Base-by-base conservation (phyloP, 2,329 filamentous ascomycete species). In the Colletotrichum aenigma region DNA sequence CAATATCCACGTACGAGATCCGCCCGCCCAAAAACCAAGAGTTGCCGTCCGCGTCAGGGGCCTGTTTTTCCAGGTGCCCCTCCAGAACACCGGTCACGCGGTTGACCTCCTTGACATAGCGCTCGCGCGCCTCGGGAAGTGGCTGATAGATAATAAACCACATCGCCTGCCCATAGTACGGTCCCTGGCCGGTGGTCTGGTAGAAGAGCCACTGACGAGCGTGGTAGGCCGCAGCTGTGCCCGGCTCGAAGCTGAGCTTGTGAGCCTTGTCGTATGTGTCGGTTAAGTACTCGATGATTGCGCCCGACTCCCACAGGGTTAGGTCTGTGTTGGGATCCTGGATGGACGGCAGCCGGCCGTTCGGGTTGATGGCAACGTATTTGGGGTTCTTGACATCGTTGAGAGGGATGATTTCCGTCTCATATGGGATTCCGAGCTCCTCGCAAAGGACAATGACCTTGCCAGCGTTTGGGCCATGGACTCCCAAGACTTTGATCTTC, bases 121-220 rank as follows among this genome's bases (percentile, higher is more conserved):
- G 79, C 56, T 81, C 79, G 12, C 81, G 77, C 5, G 82, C 81
- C 1, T 79, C 80, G 1, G 76, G 79, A 18, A 83, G 18, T 75
- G 76, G 78, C 34, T 83, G 77, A 64, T 80, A 78, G 62, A 83
- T 75, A 74, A 78, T 75, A 74, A 83, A 85, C 82, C 83, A 85
- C 9, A 78, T 74, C 24, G 76, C 78, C 78, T 82, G 84, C 60
- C 83, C 83, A 61, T 78, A 86, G 72, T 86, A 86, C 3, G 85
- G 85, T 1, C 84, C 85, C 78, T 85, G 84, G 16, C 85, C 84
- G 18, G 83, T 85, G 77, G 82, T 82, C 66, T 86, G 84, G 74
- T 85, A 85, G 78, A 82, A 79, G 13, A 85, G 78, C 74, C 81
- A 85, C 78, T 85, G 83, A 77, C 83, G 83, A 60, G 81, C 60